Conservation (phyloP, 129 eudicot species). For the Helianthus annuus region DNA sequence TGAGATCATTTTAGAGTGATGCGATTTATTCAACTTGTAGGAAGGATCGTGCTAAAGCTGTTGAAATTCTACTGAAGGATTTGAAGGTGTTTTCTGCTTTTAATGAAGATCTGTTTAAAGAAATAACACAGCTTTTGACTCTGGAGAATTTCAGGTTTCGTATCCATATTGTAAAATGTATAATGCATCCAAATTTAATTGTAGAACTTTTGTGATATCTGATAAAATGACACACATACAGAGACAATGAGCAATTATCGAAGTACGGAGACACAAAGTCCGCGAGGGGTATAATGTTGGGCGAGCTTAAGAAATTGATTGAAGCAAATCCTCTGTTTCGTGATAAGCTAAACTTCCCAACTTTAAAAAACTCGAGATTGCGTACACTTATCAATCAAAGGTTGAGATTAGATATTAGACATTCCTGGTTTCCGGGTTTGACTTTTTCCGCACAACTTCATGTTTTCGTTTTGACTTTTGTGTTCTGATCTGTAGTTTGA, state of each 20-base stretch:
- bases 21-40: conserved; percentile 29
- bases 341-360: conserved; percentile 65
- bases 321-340: conserved; percentile 60
- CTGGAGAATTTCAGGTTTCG: conserved; percentile 69
- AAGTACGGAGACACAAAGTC: conserved; percentile 65
- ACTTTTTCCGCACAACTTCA: conserved; percentile 8
- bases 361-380: conserved; percentile 64
- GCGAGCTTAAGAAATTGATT: conserved; percentile 55
- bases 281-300: conserved; percentile 69
- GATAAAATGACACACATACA: conserved; percentile 19
- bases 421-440: neutral
- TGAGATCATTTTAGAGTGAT: neutral
- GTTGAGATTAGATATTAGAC: conserved; percentile 25
- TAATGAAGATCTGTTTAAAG: conserved; percentile 78
- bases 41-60: conserved; percentile 82
- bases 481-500: conserved; percentile 54
- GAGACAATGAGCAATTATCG: conserved; percentile 64
- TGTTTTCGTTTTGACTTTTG: conserved; percentile 13
- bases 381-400: conserved; percentile 76
- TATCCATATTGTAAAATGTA: neutral
- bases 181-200: neutral
- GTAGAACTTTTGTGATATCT: conserved; percentile 13
- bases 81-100: conserved; percentile 79
- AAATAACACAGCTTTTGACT: conserved; percentile 75
- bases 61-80: conserved; percentile 74